Evolutionary conservation across 1,284 basidiomycete genomes (phyloP), one percentile per base, ranked within the genome.

Genomic region (Chondrostereum purpureum): DNA sequence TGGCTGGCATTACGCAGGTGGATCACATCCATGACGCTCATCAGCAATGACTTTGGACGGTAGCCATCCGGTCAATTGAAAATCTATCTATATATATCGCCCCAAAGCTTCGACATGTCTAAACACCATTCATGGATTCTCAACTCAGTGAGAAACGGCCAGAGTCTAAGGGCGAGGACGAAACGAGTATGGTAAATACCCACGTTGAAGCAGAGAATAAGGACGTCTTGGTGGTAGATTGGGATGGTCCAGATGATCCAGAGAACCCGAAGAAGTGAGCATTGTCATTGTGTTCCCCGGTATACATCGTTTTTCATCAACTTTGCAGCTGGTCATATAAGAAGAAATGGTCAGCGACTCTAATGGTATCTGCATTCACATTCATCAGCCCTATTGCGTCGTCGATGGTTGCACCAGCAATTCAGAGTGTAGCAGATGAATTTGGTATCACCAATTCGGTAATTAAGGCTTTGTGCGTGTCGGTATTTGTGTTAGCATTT

Each of bases 181-280:
- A 31, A 31, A 31, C n/a, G 8, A 31, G 27, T 31, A 31, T n/a
- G 8, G n/a, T n/a, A 8, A 31, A 31, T 31, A 31, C 27, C 27
- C 27, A 31, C 27, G 8, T 8, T 8, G n/a, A n/a, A 8, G 27
- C 8, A 8, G 27, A n/a, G 10, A 42, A 38, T n/a, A 43, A 54
- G 41, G 42, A 47, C 11, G 51, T 69, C 13, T 50, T 61, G 3
- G 38, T 62, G 4, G 72, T 83, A 3, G 71, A 77, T 35, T 83
- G 77, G 75, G 74, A 80, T 41, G 73, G 74, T 0, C 71, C 73
- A 0, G 63, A 78, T 46, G 78, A 82, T 58, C 75, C 74, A 3
- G 56, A 63, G 36, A 83, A 84, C 56, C 82, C 82, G 1, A 73
- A 73, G 55, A 83, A 83, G 72, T 69, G 53, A 42, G 65, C 52